These are phyloP conservation scores for Euphrasia confusa DNA, from an alignment of 257 asterid species.

Conservation along the genomic window DNA sequence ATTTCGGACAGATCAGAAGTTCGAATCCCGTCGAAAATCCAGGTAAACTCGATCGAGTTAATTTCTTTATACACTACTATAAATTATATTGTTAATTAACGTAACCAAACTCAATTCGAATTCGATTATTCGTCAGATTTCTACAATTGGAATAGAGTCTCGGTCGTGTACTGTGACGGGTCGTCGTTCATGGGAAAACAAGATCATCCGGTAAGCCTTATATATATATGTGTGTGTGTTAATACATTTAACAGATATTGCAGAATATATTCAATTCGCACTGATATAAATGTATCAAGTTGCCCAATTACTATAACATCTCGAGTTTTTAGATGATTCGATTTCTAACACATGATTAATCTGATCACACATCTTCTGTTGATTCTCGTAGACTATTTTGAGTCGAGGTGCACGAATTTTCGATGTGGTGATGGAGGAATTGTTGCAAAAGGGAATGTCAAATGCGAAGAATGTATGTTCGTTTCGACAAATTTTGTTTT, in stretches of 20 bases:
- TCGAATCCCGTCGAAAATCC: constrained; percentile 10
- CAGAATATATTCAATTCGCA: too few relatives aligned
- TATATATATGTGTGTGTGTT: too few relatives aligned
- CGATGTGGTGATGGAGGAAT: neutral
- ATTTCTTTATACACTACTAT: too few relatives aligned
- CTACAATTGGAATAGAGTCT: constrained; percentile 28
- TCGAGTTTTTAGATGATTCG: too few relatives aligned
- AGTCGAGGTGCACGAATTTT: constrained; percentile 23
- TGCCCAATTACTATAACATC: too few relatives aligned
- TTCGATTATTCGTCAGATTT: neutral
- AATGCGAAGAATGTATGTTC: constrained; percentile 13
- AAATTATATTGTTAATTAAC: too few relatives aligned
- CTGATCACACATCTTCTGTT: too few relatives aligned
- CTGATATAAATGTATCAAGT: too few relatives aligned
- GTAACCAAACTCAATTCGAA: neutral
- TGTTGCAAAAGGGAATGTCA: constrained; percentile 23
- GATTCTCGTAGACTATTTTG: neutral
- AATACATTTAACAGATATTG: too few relatives aligned
- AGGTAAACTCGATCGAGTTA: constrained; percentile 7
- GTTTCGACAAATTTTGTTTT: too few relatives aligned
- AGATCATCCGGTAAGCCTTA: neutral
- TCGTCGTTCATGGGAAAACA: constrained; percentile 22
- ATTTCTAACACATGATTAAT: too few relatives aligned
- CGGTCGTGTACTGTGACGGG: constrained; percentile 26
- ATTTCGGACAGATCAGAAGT: constrained; percentile 4